Base-by-base conservation (phyloP, 2,329 filamentous ascomycete genomes). In the Cercospora brassicicola region DNA sequence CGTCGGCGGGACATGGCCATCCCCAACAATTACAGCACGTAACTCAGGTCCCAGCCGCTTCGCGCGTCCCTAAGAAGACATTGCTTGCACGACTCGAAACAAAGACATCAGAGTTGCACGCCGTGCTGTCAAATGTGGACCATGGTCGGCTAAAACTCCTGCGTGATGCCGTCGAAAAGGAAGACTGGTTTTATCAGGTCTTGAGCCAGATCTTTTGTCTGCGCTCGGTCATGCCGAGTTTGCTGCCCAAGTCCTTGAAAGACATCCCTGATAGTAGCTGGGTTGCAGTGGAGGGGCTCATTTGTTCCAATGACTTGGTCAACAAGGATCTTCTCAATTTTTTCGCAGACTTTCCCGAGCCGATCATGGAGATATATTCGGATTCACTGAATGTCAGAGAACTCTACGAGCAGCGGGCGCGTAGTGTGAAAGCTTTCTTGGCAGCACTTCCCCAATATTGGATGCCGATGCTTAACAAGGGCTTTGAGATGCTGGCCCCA, bases 171-270 rank as follows among this genome's bases (percentile, higher is more conserved):
- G 90, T 88, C 70, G 53, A 69, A 1, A 73, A 76, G 0, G 77
- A 83, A 4, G 91, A 94, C 76, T 69, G 81, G 57, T 87, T 91
- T 74, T 93, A 90, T 75, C 72, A 93, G 60, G 81, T 84, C 5
- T 76, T 91, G 11, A 90, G 91, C 74, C 89, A 91, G 74, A 67
- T 90, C 1, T 89, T 87, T 76, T 91, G 88, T 74, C 74, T 85
- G 20, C 87, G 85, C 84, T 84, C 83, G 3, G 66, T 79, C 2
- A 76, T 81, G 18, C 79, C 77, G 0, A 62, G 71, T 1, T 68
- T 75, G 2, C 74, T 85, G 4, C 78, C 83, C 15, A 73, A 61
- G 11, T 68, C 82, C 2, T 74, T 83, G 11, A 77, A 79, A 1
- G 75, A 81, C 56, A 72, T 81, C 3, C 67, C 69, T n/a, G 59